Evolutionary conservation across 2,329 filamentous ascomycete species (phyloP), one percentile per base, ranked within the genome.

Genomic region (Aspergillus eucalypticola): DNA sequence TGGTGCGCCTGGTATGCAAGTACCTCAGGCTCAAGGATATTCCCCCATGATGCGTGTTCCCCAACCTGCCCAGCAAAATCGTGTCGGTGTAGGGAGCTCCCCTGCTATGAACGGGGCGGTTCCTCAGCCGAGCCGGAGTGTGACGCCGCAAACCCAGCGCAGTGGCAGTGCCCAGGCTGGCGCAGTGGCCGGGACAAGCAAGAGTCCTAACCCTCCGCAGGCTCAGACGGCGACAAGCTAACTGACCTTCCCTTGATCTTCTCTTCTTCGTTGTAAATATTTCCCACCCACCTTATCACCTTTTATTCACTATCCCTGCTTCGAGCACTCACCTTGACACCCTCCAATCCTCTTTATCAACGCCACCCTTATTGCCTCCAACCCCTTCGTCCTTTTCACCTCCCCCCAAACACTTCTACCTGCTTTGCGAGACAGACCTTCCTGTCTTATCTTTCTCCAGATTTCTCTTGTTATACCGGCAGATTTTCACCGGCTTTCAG

Each of bases 31-130:
- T 21, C 81, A 82, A 65, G 75, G 79, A 17, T 84, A 81, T 66
- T 82, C 82, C 38, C 81, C 82, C n/a, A 79, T 83, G 74, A 78
- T 84, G 75, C 77, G 81, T 42, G 79, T 81, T 54, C 78, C 83
- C 32, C 82, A 84, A 65, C 70, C 74, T 17, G 72, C 74, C 38
- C 80, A 78, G 62, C 76, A 75, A 59, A 78, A 73, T 57, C 75
- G 77, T 5, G 70, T 74, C 35, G 73, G 69, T 10, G 72, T 77
- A 52, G 74, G 68, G 46, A 76, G 71, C 59, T 79, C 77, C 4
- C 78, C 78, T n/a, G 77, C 76, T 10, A 74, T 81, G 73, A 80
- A 78, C 64, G 78, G 76, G 50, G 73, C 73, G 41, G 73, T 75
- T 52, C 68, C 75, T 51, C 74, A 78, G 56, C 72, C 76, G 41